phyloP scores from a whole-genome alignment of 495 filamentous ascomycete species.

The Tuber microsphaerosporum region DNA sequence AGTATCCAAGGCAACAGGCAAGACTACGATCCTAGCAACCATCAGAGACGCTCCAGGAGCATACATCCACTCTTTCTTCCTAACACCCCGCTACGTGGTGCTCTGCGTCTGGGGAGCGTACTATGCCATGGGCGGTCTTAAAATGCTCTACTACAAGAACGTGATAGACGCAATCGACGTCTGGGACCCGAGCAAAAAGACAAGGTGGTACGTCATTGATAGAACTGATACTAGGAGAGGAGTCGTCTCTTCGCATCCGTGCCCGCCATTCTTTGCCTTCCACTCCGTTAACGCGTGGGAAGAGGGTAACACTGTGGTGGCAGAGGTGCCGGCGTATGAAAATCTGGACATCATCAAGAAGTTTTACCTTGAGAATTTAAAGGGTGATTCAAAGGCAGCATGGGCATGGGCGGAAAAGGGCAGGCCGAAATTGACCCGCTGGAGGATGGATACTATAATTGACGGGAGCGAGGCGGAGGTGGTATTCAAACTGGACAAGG shows the following conservation, averaged over 20 bases:
- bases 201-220: slow-evolving; percentile 66
- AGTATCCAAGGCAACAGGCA: slow-evolving; percentile 53
- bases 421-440: slow-evolving; percentile 20
- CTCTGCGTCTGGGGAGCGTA: slow-evolving; percentile 60
- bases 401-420: slow-evolving; percentile 38
- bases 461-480: slow-evolving; percentile 16
- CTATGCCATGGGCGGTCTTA: slow-evolving; percentile 47
- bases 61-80: slow-evolving; percentile 68
- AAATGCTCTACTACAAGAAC: slow-evolving; percentile 53
- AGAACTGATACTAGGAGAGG: slow-evolving; percentile 41
- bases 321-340: slow-evolving; percentile 44
- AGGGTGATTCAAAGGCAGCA: slow-evolving; percentile 39
- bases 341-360: slow-evolving; percentile 51
- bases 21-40: slow-evolving; percentile 63
- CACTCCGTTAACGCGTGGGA: slow-evolving; percentile 71
- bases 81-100: slow-evolving; percentile 59
- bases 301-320: slow-evolving; percentile 44
- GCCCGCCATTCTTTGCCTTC: slow-evolving; percentile 58
- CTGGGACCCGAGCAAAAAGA: slow-evolving; percentile 46
- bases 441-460: slow-evolving; percentile 25
- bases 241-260: slow-evolving; percentile 40
- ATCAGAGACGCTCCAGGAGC: slow-evolving; percentile 51
- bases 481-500: slow-evolving; percentile 21
- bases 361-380: slow-evolving; percentile 43
- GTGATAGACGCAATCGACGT: slow-evolving; percentile 51